Conservation (phyloP, 2,329 filamentous ascomycete genomes). For the Fusarium coicis region DNA sequence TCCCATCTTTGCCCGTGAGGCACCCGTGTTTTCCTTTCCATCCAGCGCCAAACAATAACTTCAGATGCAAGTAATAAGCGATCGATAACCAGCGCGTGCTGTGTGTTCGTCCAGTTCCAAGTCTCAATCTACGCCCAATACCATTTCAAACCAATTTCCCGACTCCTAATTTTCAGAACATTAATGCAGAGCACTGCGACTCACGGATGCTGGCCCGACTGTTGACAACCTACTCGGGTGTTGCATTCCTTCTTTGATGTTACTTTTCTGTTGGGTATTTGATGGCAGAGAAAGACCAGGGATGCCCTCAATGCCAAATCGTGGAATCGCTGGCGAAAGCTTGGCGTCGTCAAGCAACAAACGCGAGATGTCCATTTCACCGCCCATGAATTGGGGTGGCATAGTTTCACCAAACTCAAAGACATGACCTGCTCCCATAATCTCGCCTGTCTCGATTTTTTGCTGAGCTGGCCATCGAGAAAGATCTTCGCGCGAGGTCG, state of each 20-base stretch:
- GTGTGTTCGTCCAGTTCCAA: constrained; percentile 20
- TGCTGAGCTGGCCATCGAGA: constrained; percentile 55
- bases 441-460: constrained; percentile 47
- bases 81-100: constrained; percentile 37
- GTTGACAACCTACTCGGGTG: constrained; percentile 16
- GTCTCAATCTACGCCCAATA: constrained; percentile 35
- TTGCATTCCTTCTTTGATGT: constrained; percentile 27
- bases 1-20: constrained; percentile 32
- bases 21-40: constrained; percentile 30
- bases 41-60: constrained; percentile 27
- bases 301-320: constrained; percentile 43
- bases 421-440: constrained; percentile 39
- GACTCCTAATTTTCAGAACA: constrained; percentile 39
- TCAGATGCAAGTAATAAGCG: constrained; percentile 6
- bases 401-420: constrained; percentile 59
- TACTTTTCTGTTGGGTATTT: constrained; percentile 22
- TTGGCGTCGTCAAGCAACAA: constrained; percentile 66
- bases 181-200: constrained; percentile 20
- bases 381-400: constrained; percentile 54
- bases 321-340: constrained; percentile 38
- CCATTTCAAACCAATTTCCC: constrained; percentile 31
- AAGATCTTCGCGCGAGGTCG: constrained; percentile 60
- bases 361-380: constrained; percentile 72
- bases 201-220: not conserved
- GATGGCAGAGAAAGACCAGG: constrained; percentile 41